These are phyloP conservation scores for Tylopilus intermedius DNA, from an alignment of 768 basidiomycete genomes.

Conservation along the genomic window DNA sequence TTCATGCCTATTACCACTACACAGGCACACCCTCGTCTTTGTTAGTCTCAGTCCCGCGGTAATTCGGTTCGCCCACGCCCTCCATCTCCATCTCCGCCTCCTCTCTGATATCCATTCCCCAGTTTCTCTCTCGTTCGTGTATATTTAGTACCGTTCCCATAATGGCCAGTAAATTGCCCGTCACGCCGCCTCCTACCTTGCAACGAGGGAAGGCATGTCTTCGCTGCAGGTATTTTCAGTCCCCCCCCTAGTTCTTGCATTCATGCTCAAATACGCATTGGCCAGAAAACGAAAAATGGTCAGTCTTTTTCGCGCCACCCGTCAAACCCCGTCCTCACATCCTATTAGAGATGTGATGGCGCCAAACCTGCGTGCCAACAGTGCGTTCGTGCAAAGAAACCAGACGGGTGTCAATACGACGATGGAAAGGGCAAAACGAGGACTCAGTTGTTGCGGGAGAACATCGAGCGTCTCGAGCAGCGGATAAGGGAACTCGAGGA, in stretches of 20 bases:
- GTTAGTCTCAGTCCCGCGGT: conserved; percentile 9
- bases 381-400: conserved; percentile 72
- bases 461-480: conserved; percentile 66
- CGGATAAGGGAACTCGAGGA: conserved; percentile 72
- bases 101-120: conserved; percentile 1
- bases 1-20: conserved; percentile 25
- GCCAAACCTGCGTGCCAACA: conserved; percentile 74
- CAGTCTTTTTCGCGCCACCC: conserved; percentile 6
- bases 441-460: conserved; percentile 74
- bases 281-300: conserved; percentile 70
- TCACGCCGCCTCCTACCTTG: conserved; percentile 37
- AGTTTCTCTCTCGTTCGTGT: conserved; percentile 26
- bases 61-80: conserved; percentile 6
- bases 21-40: conserved; percentile 6
- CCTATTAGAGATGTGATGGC: conserved; percentile 68
- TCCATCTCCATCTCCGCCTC: background rate
- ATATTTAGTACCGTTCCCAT: conserved; percentile 35
- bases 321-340: conserved; percentile 6
- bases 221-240: conserved; percentile 55
- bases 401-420: conserved; percentile 72
- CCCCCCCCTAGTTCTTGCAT: background rate
- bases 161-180: conserved; percentile 31
- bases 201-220: conserved; percentile 70
- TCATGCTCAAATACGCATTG: conserved; percentile 13
- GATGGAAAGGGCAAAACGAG: conserved; percentile 82